These are phyloP conservation scores for Coemansia sp. DNA, from an alignment of 192 early-diverging fungal species.

Conservation along the genomic window DNA sequence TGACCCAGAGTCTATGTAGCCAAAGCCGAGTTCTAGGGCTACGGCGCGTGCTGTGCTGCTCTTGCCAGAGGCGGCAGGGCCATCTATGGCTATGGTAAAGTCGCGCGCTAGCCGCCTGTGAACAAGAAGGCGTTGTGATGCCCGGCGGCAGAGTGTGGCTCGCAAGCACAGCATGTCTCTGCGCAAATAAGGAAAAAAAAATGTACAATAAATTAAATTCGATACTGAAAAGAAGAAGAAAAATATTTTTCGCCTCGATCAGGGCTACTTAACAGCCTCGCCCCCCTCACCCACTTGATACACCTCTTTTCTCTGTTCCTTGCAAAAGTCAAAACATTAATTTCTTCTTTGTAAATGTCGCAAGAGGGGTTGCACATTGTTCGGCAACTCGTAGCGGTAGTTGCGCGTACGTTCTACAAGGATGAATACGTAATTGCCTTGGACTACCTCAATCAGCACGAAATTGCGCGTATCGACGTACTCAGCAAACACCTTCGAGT, in stretches of 20 bases:
- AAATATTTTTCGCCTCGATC: background rate
- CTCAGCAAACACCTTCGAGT: conserved; percentile 65
- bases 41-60: conserved; percentile 75
- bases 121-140: background rate
- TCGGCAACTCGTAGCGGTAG: conserved; percentile 63
- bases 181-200: background rate
- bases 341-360: conserved; percentile 17
- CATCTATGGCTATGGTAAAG: conserved; percentile 73
- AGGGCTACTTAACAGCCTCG: background rate
- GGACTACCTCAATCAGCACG: conserved; percentile 73
- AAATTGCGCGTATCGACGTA: conserved; percentile 75
- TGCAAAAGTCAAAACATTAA: background rate
- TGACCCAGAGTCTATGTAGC: conserved; percentile 77
- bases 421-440: conserved; percentile 75
- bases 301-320: background rate
- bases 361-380: conserved; percentile 53
- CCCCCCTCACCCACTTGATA: background rate
- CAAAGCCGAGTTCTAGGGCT: conserved; percentile 62
- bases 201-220: background rate
- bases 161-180: conserved; percentile 1
- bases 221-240: background rate
- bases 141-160: background rate
- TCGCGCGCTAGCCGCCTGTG: conserved; percentile 8
- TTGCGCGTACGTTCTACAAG: conserved; percentile 85
- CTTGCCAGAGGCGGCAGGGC: conserved; percentile 79